These are phyloP conservation scores for Escallonia herrerae DNA, from an alignment of 129 eudicot genomes.

Conservation along the genomic window DNA sequence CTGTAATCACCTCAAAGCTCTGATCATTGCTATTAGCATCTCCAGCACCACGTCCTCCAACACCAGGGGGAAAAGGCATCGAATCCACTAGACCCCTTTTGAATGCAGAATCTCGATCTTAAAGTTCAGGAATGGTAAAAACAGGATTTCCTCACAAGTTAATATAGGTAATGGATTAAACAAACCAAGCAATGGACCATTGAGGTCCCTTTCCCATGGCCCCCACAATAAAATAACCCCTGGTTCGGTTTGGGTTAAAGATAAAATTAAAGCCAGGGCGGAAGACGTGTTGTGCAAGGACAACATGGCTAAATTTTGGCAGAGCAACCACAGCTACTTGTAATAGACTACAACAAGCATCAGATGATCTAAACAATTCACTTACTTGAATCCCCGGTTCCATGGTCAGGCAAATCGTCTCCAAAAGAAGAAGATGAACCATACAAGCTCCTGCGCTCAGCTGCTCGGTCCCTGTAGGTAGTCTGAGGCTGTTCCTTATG, in stretches of 20 bases:
- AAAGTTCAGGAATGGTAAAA: slow-evolving; percentile 29
- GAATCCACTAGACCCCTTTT: slow-evolving; percentile 66
- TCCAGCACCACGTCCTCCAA: slow-evolving; percentile 76
- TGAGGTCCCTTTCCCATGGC: not conserved
- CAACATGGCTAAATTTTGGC: not conserved
- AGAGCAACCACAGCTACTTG: not conserved
- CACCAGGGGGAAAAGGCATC: slow-evolving; percentile 99
- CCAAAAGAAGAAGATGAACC: slow-evolving; percentile 72
- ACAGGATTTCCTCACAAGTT: slow-evolving; percentile 48
- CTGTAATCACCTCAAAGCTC: slow-evolving; percentile 77
- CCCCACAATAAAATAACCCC: not conserved
- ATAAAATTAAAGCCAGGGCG: slow-evolving; percentile 9
- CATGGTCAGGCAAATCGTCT: slow-evolving; percentile 44
- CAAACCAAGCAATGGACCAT: slow-evolving; percentile 33
- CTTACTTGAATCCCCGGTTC: slow-evolving; percentile 78
- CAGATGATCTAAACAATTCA: slow-evolving; percentile 1
- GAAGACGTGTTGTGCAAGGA: not conserved
- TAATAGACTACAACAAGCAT: not conserved
- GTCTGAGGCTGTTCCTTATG: slow-evolving; percentile 55
- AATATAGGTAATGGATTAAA: slow-evolving; percentile 29
- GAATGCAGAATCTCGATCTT: slow-evolving; percentile 72
- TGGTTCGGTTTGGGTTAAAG: slow-evolving; percentile 4
- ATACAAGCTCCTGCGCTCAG: slow-evolving; percentile 86
- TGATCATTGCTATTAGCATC: slow-evolving; percentile 42
- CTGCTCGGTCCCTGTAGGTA: slow-evolving; percentile 89